Conservation (phyloP, 2,329 filamentous ascomycete species). For the Fusarium sp. region DNA sequence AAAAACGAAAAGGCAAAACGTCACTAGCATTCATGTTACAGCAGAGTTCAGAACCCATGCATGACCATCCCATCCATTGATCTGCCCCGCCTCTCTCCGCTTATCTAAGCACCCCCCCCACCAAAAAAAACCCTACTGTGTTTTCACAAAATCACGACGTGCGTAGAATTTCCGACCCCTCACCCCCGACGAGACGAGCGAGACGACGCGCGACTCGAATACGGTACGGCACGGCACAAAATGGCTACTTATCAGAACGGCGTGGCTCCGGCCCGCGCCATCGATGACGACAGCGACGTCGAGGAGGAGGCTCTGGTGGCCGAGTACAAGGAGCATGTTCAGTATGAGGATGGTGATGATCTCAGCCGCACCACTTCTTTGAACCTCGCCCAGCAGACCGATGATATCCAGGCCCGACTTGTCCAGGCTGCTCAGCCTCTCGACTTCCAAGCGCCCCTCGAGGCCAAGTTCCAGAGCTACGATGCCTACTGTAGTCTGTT, state of each 20-base stretch:
- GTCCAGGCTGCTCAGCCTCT: constrained; percentile 92
- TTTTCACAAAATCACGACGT: constrained; percentile 44
- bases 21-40: constrained; percentile 25
- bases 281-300: constrained; percentile 87
- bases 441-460: constrained; percentile 93
- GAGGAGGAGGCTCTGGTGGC: constrained; percentile 96
- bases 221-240: constrained; percentile 41
- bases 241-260: constrained; percentile 73
- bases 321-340: constrained; percentile 96
- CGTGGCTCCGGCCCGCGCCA: constrained; percentile 65
- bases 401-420: constrained; percentile 93
- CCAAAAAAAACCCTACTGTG: constrained; percentile 51
- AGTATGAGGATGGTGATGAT: constrained; percentile 87
- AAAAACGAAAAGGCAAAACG: neutral
- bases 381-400: constrained; percentile 76
- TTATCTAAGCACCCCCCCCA: constrained; percentile 30
- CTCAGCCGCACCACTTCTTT: constrained; percentile 77
- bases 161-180: constrained; percentile 50
- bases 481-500: constrained; percentile 99
- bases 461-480: constrained; percentile 98
- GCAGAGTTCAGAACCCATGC: too few species aligned
- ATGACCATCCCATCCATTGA: neutral
- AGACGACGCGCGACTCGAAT: constrained; percentile 42
- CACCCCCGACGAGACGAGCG: constrained; percentile 45
- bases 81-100: constrained; percentile 40